phyloP scores from a whole-genome alignment of 768 basidiomycete genomes.

The Rhizopogon vesiculosus region DNA sequence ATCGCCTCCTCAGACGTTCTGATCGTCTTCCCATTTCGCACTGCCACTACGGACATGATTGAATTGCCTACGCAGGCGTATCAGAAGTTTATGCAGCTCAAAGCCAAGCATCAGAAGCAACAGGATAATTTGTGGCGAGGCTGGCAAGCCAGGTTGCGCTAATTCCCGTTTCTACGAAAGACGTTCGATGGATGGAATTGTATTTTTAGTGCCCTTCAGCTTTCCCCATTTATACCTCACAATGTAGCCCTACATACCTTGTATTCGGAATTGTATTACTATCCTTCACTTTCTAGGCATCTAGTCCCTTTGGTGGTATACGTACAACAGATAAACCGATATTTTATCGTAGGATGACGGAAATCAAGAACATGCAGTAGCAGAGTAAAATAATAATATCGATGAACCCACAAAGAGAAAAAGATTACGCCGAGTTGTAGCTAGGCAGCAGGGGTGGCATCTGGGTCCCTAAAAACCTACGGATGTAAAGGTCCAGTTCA shows the following conservation, averaged over 20 bases:
- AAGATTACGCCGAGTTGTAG: slow-evolving; percentile 8
- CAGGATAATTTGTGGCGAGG: slow-evolving; percentile 58
- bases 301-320: neutral
- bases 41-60: slow-evolving; percentile 47
- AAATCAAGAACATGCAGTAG: slow-evolving; percentile 8
- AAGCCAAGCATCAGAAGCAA: slow-evolving; percentile 45
- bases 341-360: neutral
- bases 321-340: slow-evolving; percentile 4
- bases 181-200: neutral
- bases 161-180: neutral
- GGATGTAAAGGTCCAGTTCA: neutral
- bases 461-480: slow-evolving; percentile 43
- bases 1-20: slow-evolving; percentile 58
- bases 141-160: slow-evolving; percentile 31
- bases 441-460: slow-evolving; percentile 25
- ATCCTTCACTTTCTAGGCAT: too few relatives aligned
- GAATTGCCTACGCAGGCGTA: slow-evolving; percentile 60
- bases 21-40: slow-evolving; percentile 44
- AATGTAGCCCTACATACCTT: slow-evolving; percentile 3
- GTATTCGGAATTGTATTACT: neutral
- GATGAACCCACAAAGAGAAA: slow-evolving; percentile 10
- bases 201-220: slow-evolving; percentile 1
- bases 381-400: slow-evolving; percentile 6
- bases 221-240: neutral
- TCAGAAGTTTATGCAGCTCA: slow-evolving; percentile 51